Evolutionary conservation across 495 filamentous ascomycete species (phyloP).

Genomic region (Penicillium ucsense): DNA sequence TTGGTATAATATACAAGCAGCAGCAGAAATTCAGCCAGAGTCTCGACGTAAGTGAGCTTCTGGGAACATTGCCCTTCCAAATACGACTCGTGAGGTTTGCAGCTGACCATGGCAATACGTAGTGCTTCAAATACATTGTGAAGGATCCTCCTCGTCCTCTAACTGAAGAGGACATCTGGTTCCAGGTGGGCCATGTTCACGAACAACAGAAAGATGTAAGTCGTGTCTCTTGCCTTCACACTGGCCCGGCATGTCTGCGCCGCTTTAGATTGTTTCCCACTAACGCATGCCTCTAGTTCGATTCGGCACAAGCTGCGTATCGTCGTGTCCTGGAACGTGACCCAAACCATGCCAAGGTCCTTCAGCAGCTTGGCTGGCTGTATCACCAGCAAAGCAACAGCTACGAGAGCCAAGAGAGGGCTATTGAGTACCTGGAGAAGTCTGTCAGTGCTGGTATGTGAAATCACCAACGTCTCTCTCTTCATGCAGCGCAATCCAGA

Average conservation of each 20-base stretch:
- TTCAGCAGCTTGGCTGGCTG: conserved; percentile 97
- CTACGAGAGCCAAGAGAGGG: conserved; percentile 85
- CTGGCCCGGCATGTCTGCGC: no score
- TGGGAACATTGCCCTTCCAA: not conserved
- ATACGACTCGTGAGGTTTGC: conserved; percentile 2
- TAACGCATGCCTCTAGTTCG: conserved; percentile 51
- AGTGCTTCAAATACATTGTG: conserved; percentile 99
- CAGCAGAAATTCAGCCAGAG: conserved; percentile 90
- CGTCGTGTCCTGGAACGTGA: conserved; percentile 88
- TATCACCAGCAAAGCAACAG: conserved; percentile 89
- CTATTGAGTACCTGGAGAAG: conserved; percentile 95
- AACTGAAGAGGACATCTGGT: conserved; percentile 99
- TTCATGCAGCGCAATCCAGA: not conserved
- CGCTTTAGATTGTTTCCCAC: not conserved
- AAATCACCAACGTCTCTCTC: not conserved
- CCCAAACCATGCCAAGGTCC: conserved; percentile 93
- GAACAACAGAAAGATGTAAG: conserved; percentile 98
- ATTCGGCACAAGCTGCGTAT: conserved; percentile 85
- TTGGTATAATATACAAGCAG: conserved; percentile 99
- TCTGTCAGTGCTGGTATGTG: conserved; percentile 82
- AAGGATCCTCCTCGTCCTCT: conserved; percentile 84
- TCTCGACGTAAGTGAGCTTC: conserved; percentile 58
- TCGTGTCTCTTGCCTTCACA: conserved; percentile 3
- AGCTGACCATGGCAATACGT: not conserved
- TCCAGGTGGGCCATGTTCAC: conserved; percentile 98